These are phyloP conservation scores for Oenanthe sinensis DNA, from an alignment of 129 eudicot species.

Conservation along the genomic window DNA sequence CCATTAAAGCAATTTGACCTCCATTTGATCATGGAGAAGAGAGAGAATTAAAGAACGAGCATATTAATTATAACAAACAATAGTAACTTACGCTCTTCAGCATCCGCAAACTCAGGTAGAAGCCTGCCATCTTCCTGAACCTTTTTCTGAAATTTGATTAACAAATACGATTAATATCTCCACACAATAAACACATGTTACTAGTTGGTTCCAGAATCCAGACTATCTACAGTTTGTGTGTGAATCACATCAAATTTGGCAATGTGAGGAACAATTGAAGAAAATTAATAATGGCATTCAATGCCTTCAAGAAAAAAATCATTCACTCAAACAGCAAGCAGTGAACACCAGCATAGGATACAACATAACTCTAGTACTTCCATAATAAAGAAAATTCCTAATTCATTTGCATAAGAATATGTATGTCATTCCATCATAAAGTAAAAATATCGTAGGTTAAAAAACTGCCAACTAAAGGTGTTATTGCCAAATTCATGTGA, in stretches of 20 bases:
- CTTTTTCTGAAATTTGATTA: constrained; percentile 42
- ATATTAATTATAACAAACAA: constrained; percentile 4
- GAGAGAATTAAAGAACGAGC: not conserved
- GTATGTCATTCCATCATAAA: too few species aligned
- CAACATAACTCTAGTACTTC: not conserved
- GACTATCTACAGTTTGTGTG: not conserved
- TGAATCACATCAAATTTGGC: not conserved
- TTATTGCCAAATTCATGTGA: not conserved
- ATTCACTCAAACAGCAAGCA: not conserved
- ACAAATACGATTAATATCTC: not conserved
- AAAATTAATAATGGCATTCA: not conserved
- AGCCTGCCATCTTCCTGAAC: constrained; percentile 77
- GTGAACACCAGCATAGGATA: not conserved
- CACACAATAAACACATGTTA: not conserved
- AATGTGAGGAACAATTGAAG: not conserved
- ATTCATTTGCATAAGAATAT: not conserved
- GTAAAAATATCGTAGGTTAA: not conserved
- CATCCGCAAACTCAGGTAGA: constrained; percentile 92
- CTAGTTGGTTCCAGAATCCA: not conserved
- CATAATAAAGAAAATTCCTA: not conserved
- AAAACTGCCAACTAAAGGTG: not conserved
- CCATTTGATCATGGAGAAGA: not conserved
- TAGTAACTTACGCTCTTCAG: constrained; percentile 63
- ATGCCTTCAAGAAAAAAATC: not conserved
- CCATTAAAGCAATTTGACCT: constrained; percentile 15